These are phyloP conservation scores for Kondoa subrosea DNA, from an alignment of 768 basidiomycete species.

Conservation along the genomic window DNA sequence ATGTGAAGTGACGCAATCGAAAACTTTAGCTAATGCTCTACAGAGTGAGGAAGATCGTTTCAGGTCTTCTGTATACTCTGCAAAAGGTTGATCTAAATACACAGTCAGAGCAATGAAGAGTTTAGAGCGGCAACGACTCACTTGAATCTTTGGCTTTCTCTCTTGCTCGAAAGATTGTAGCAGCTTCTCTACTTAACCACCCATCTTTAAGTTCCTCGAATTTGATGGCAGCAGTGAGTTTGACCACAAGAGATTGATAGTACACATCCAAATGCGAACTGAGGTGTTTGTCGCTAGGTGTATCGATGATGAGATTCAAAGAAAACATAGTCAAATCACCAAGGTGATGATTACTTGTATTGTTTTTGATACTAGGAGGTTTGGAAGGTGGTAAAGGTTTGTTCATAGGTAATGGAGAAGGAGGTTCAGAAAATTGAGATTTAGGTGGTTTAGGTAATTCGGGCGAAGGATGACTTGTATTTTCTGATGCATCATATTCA, in stretches of 20 bases:
- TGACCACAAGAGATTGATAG: conserved; percentile 26
- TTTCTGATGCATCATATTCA: background rate
- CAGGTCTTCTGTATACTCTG: conserved; percentile 34
- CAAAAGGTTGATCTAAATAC: conserved; percentile 28
- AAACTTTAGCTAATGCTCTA: conserved; percentile 62
- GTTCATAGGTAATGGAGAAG: background rate
- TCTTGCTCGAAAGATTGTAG: conserved; percentile 49
- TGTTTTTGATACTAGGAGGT: background rate
- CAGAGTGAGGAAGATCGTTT: conserved; percentile 51
- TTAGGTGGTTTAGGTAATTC: background rate
- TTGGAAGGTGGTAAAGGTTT: background rate
- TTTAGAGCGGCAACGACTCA: conserved; percentile 7
- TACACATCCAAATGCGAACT: conserved; percentile 26
- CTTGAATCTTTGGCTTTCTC: conserved; percentile 55
- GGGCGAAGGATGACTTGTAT: background rate
- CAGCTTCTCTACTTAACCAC: conserved; percentile 70
- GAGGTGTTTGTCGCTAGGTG: conserved; percentile 27
- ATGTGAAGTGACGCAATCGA: conserved; percentile 56
- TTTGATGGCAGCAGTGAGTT: conserved; percentile 63
- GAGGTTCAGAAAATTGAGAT: background rate
- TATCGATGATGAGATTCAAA: conserved; percentile 27
- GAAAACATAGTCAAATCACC: conserved; percentile 21
- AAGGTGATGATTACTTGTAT: background rate
- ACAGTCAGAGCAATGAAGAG: background rate
- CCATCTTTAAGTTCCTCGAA: conserved; percentile 74